phyloP scores from a whole-genome alignment of 139 green algal species.

The Asterochloris erici region DNA sequence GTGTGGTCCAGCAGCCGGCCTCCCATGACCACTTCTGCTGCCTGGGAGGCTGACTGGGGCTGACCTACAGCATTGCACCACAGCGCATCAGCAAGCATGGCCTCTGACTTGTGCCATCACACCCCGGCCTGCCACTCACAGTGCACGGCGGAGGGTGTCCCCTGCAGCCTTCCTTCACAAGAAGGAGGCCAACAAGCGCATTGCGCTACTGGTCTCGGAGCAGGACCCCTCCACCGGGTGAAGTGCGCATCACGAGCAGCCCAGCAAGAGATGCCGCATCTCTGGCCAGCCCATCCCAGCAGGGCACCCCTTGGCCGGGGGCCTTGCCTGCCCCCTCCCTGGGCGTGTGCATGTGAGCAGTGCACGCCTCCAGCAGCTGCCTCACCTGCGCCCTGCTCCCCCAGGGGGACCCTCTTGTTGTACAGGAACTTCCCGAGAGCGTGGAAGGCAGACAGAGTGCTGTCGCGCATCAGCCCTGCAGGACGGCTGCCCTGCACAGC shows the following conservation, averaged over 20 bases:
- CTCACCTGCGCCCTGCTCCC: not conserved
- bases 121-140: too few species aligned
- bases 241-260: not conserved
- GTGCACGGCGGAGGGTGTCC: too few species aligned
- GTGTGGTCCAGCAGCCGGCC: too few species aligned
- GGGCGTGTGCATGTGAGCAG: not conserved
- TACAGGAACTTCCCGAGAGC: conserved; percentile 81
- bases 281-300: not conserved
- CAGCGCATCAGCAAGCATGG: too few species aligned
- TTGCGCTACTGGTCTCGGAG: not conserved
- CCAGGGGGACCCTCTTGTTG: conserved; percentile 53
- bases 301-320: not conserved
- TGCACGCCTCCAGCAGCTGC: too few species aligned
- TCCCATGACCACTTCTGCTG: too few species aligned
- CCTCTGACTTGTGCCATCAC: too few species aligned
- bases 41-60: too few species aligned
- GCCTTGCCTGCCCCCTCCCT: not conserved
- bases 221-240: not conserved
- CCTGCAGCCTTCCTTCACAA: too few species aligned
- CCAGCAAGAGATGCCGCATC: not conserved
- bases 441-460: conserved; percentile 65
- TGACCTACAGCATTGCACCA: too few species aligned
- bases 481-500: not conserved
- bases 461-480: conserved; percentile 32
- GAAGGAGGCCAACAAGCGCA: too few species aligned